Conservation (phyloP, 2,329 filamentous ascomycete species). For the Penicillium nordicum region DNA sequence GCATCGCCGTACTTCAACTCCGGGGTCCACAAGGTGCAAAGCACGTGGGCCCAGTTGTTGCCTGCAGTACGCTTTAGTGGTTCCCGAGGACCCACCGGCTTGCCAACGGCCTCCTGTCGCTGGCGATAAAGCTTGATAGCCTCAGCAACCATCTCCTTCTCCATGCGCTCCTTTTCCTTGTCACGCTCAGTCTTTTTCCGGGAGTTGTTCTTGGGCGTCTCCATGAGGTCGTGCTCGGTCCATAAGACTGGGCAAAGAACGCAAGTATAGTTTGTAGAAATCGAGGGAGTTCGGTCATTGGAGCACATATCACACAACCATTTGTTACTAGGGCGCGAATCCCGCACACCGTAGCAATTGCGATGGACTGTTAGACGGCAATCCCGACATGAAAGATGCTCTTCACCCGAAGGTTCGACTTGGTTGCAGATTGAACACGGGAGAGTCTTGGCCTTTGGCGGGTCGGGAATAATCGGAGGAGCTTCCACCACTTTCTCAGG, state of each 20-base stretch:
- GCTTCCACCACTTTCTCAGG: constrained; percentile 54
- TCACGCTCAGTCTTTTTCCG: constrained; percentile 94
- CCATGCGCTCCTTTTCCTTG: constrained; percentile 78
- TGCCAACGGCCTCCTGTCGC: constrained; percentile 77
- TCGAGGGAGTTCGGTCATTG: constrained; percentile 87
- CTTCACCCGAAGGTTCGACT: constrained; percentile 67
- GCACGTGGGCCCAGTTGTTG: constrained; percentile 98
- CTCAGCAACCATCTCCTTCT: constrained; percentile 77
- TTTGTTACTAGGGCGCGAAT: constrained; percentile 64
- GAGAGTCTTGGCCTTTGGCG: constrained; percentile 72
- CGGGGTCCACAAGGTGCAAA: constrained; percentile 85
- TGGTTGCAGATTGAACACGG: constrained; percentile 83
- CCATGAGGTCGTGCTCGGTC: constrained; percentile 79
- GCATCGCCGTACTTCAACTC: constrained; percentile 92
- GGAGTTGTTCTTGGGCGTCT: constrained; percentile 71
- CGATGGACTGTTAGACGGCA: constrained; percentile 90
- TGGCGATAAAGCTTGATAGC: constrained; percentile 78
- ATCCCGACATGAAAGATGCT: constrained; percentile 75
- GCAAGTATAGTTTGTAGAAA: constrained; percentile 94
- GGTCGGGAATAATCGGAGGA: constrained; percentile 67
- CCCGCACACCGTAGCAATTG: constrained; percentile 84
- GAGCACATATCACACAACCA: constrained; percentile 96
- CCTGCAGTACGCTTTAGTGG: constrained; percentile 89
- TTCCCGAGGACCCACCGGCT: constrained; percentile 79
- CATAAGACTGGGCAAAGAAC: constrained; percentile 81